Base-by-base conservation (phyloP, 2,329 filamentous ascomycete genomes). In the Colletotrichum spaethianum region DNA sequence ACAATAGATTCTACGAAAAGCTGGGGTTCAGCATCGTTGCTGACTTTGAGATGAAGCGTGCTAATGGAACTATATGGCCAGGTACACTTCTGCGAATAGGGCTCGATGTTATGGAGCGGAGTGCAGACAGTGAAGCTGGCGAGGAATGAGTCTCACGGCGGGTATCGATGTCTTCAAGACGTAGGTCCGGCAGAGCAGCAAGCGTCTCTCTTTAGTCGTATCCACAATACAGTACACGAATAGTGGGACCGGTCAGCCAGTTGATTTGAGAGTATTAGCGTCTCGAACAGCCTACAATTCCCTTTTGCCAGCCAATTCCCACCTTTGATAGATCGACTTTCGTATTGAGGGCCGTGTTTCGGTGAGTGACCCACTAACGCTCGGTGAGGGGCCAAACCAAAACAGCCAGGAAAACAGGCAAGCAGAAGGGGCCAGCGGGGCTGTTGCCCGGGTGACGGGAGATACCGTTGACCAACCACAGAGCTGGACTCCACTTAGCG, bases 401-500 rank as follows among this genome's bases (percentile, higher is more conserved):
- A 4, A 61, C 20, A 14, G 26, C 52, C 40, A 57, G 23, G 18
- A 38, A 20, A 48, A 69, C 65, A 71, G 42, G 56, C 23, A 28
- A 14, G 52, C 16, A 12, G 26, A 38, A 36, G 26, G 28, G 18
- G 38, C 18, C 12, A n/a, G 56, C 56, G 48, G 33, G 23, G 11
- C n/a, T 1, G 70, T 72, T 72, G 66, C 31, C 67, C 3, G 5
- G 62, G 67, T 26, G 50, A 73, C 56, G n/a, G n/a, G 0, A 1
- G 11, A 2, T 3, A 12, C 48, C 14, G 23, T 2, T 18, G 3
- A 8, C 65, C 70, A 72, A 72, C 60, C 70, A 67, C 16, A 57
- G 59, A 64, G 44, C 44, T 53, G 50, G 9, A 18, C 55, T 48
- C n/a, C 26, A 74, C 63, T 61, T 62, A 20, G 60, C 63, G 67